Evolutionary conservation across 441 rosid species (phyloP).

Genomic region (Theobroma grandiflorum): DNA sequence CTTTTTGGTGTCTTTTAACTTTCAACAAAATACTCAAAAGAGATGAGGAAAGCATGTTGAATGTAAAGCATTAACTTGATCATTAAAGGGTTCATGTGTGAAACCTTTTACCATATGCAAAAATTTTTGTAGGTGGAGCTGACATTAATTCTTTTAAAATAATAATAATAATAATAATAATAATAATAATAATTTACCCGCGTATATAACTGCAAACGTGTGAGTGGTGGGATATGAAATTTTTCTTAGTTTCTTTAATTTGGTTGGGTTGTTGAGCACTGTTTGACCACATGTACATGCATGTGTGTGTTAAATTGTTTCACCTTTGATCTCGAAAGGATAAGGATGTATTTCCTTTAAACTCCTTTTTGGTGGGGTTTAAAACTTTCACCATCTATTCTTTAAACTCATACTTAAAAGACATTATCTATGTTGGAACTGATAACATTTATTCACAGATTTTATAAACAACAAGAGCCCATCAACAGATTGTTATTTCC

Average conservation of each 20-base stretch:
- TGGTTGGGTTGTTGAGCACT: not conserved
- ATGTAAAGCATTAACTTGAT: not conserved
- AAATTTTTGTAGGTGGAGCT: not conserved
- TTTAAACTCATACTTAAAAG: too few relatives aligned
- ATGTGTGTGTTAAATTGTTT: not conserved
- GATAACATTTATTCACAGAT: too few relatives aligned
- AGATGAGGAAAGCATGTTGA: not conserved
- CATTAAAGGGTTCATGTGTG: not conserved
- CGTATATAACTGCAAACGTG: not conserved
- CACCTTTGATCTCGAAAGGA: not conserved
- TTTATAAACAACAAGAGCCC: too few relatives aligned
- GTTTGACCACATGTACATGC: not conserved
- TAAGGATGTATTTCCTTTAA: not conserved
- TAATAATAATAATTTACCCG: not conserved
- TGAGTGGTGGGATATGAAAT: not conserved
- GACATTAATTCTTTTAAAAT: too few relatives aligned
- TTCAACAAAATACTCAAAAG: constrained; percentile 15
- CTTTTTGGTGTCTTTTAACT: not conserved
- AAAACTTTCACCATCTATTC: too few relatives aligned
- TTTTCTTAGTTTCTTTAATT: not conserved
- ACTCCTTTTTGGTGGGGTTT: too few relatives aligned
- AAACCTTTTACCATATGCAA: constrained; percentile 9
- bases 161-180: too few relatives aligned
- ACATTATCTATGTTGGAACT: too few relatives aligned
- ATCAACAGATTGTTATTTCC: too few relatives aligned